Evolutionary conservation across 345 rosid species (phyloP).

Genomic region (Erodium maritimum): DNA sequence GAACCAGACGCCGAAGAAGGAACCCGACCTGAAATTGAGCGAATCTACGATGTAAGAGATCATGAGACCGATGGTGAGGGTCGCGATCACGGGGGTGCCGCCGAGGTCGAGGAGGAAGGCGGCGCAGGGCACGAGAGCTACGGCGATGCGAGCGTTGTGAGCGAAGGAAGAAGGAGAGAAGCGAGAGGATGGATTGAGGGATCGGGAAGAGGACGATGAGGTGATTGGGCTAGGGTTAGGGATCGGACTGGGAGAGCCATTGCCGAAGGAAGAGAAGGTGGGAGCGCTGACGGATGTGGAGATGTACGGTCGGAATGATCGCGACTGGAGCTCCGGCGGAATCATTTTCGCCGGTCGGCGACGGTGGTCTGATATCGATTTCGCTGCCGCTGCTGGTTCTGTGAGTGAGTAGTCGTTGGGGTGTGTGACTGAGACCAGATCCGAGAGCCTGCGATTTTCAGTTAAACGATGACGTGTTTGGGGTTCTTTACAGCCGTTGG

Average conservation of each 20-base stretch:
- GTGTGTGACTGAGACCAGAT: too few relatives aligned
- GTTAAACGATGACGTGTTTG: too few relatives aligned
- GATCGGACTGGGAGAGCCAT: too few relatives aligned
- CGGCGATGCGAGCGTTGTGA: constrained; percentile 63
- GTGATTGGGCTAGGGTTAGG: too few relatives aligned
- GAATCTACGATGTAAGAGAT: constrained; percentile 85
- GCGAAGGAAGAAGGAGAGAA: constrained; percentile 51
- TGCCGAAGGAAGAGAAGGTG: constrained; percentile 19
- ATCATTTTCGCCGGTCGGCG: constrained; percentile 52
- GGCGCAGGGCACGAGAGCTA: constrained; percentile 73
- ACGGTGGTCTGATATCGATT: not conserved
- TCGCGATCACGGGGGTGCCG: constrained; percentile 67
- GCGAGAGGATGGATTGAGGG: constrained; percentile 31
- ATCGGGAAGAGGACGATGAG: constrained; percentile 9
- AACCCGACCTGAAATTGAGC: constrained; percentile 63
- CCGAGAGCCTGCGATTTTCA: too few relatives aligned
- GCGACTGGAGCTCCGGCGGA: constrained; percentile 86
- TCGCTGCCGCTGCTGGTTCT: not conserved
- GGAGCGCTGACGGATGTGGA: constrained; percentile 35
- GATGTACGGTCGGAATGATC: constrained; percentile 77
- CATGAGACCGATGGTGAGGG: constrained; percentile 77
- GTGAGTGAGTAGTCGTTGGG: too few relatives aligned
- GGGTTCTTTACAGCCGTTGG: too few relatives aligned
- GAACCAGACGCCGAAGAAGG: constrained; percentile 83
- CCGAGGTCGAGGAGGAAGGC: constrained; percentile 96